phyloP scores from a whole-genome alignment of 2,329 filamentous ascomycete genomes.

The Arthroderma sp. region DNA sequence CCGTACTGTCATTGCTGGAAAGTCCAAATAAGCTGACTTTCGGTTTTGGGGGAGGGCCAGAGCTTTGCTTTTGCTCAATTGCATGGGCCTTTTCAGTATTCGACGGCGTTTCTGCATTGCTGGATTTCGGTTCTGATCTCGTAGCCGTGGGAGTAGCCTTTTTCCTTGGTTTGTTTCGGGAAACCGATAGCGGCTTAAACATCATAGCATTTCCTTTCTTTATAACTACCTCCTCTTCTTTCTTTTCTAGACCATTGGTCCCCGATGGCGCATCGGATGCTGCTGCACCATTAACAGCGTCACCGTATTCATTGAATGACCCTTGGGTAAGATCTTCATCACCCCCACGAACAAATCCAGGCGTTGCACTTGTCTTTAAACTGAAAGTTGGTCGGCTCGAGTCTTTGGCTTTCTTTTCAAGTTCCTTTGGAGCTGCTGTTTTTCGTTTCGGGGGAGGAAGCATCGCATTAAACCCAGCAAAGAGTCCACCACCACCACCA shows the following conservation, averaged over 20 bases:
- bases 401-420: conserved; percentile 11
- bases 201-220: conserved; percentile 66
- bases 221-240: conserved; percentile 28
- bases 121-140: no score
- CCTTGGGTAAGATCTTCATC: conserved; percentile 22
- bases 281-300: not conserved
- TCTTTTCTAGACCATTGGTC: conserved; percentile 13
- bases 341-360: conserved; percentile 60
- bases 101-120: no score
- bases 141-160: conserved; percentile 28
- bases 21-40: conserved; percentile 34
- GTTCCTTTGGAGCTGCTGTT: conserved; percentile 6
- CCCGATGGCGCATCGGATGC: conserved; percentile 16
- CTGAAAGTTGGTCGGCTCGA: conserved; percentile 40
- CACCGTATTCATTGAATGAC: conserved; percentile 1
- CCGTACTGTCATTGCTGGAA: conserved; percentile 15
- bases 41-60: conserved; percentile 25
- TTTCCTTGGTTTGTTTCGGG: conserved; percentile 59
- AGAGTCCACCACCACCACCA: conserved; percentile 45
- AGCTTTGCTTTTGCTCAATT: conserved; percentile 57
- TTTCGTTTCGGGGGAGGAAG: conserved; percentile 66
- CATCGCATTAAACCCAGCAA: conserved; percentile 74
- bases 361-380: conserved; percentile 70
- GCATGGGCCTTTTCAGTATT: no score
- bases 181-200: conserved; percentile 81